Conservation (phyloP, 1,139 yeast species). For the Protomyces arabidopsidicola region DNA sequence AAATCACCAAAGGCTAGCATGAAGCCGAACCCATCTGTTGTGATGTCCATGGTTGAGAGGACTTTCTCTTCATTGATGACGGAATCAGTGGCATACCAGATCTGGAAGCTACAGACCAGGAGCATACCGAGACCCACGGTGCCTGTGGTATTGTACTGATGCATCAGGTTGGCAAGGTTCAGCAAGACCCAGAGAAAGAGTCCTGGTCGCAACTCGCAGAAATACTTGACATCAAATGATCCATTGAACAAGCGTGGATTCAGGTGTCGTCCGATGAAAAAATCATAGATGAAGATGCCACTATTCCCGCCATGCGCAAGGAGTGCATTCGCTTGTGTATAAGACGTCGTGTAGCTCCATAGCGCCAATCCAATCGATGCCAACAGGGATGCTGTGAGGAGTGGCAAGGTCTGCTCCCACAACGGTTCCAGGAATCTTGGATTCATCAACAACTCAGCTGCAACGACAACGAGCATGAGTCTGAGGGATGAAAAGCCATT, state of each 20-base stretch:
- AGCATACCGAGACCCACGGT: conserved; percentile 65
- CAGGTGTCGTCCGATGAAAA: conserved; percentile 95
- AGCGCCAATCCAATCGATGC: conserved; percentile 62
- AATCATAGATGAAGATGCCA: conserved; percentile 69
- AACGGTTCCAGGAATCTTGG: conserved; percentile 74
- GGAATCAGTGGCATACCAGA: conserved; percentile 83
- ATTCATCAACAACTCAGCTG: conserved; percentile 39
- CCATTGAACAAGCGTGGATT: conserved; percentile 75
- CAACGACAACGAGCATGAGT: conserved; percentile 30
- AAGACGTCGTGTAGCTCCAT: conserved; percentile 64
- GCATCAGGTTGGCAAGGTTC: conserved; percentile 73
- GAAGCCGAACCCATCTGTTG: conserved; percentile 95
- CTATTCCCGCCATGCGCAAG: conserved; percentile 86
- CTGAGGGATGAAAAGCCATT: conserved; percentile 51
- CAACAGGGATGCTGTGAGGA: conserved; percentile 58
- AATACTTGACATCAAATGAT: conserved; percentile 77
- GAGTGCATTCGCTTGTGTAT: conserved; percentile 56
- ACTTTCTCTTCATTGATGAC: conserved; percentile 86
- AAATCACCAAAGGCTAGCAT: conserved; percentile 94
- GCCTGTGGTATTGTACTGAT: conserved; percentile 57
- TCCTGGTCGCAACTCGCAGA: conserved; percentile 94
- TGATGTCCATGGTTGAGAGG: conserved; percentile 88
- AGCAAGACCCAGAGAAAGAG: conserved; percentile 78
- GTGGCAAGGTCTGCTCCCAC: conserved; percentile 59
- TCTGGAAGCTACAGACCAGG: conserved; percentile 64